A percentile compares a stretch with the other conserved stretches of the same genome.
Evolutionary conservation across 2,329 filamentous ascomycete species (phyloP).

Genomic region (Diaporthe nobilis): DNA sequence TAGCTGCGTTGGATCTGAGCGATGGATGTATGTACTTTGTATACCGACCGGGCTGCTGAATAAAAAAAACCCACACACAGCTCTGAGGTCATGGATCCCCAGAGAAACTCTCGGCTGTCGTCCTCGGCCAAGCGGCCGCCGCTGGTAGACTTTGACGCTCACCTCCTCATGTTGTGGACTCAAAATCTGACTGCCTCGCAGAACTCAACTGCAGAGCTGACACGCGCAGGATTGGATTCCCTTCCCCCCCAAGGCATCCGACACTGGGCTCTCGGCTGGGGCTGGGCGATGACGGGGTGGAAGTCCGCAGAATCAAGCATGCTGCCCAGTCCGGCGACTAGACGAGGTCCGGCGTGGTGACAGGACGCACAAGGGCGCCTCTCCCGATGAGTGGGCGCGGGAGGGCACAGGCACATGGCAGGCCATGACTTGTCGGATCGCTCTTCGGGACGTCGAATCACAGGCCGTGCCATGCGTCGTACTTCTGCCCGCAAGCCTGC

Average conservation of each 20-base stretch:
- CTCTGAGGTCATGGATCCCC: background rate
- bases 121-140: conserved; percentile 12
- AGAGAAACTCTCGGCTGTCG: background rate
- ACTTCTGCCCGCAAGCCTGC: conserved; percentile 25
- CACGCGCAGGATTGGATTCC: background rate
- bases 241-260: conserved; percentile 14
- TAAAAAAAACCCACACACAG: background rate
- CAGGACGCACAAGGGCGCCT: conserved; percentile 38
- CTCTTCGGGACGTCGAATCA: conserved; percentile 27
- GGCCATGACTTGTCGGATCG: conserved; percentile 36
- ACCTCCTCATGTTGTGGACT: background rate
- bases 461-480: conserved; percentile 18
- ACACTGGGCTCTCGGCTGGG: background rate
- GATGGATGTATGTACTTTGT: conserved; percentile 11
- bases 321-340: conserved; percentile 25
- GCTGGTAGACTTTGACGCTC: background rate
- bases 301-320: conserved; percentile 9
- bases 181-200: background rate
- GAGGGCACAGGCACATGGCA: conserved; percentile 31
- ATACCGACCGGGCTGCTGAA: background rate
- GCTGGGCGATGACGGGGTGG: background rate
- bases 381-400: conserved; percentile 32
- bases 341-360: conserved; percentile 34
- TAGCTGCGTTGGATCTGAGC: conserved; percentile 6
- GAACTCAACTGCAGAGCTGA: conserved; percentile 3